Evolutionary conservation across 2,329 filamentous ascomycete species (phyloP).

Genomic region (Lachnellula suecica): DNA sequence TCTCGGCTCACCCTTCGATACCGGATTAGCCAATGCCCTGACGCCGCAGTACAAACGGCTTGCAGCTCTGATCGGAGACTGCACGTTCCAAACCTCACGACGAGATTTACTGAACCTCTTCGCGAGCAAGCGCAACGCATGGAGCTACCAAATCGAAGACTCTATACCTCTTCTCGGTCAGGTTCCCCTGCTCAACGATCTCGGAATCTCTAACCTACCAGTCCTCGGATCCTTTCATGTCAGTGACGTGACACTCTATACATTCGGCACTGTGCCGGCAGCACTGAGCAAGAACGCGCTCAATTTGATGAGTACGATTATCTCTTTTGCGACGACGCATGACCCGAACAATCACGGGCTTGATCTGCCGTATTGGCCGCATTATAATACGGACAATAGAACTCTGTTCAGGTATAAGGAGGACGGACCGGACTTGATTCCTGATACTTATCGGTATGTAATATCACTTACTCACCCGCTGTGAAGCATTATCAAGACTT

Average conservation of each 20-base stretch:
- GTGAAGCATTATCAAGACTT: too few relatives aligned
- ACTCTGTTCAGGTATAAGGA: neutral
- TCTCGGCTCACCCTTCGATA: constrained; percentile 66
- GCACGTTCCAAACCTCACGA: constrained; percentile 65
- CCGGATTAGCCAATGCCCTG: constrained; percentile 61
- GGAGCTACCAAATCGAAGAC: constrained; percentile 65
- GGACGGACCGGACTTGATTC: neutral
- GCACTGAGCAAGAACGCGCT: neutral
- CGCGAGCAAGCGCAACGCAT: constrained; percentile 61
- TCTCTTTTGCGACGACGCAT: neutral
- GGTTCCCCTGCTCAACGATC: constrained; percentile 50
- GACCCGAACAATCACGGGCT: neutral
- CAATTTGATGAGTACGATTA: neutral
- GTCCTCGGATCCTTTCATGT: constrained; percentile 69
- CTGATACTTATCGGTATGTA: neutral
- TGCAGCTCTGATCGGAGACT: constrained; percentile 70
- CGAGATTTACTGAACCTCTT: constrained; percentile 49
- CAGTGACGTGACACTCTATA: constrained; percentile 56
- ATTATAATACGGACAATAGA: neutral
- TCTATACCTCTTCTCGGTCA: constrained; percentile 46
- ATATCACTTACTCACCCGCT: too few relatives aligned
- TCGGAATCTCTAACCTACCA: neutral
- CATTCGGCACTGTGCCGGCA: neutral
- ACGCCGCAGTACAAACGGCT: constrained; percentile 75
- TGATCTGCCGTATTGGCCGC: neutral